Percentiles rank a stretch among this genome's conserved stretches.
These are phyloP conservation scores for Closterium sp. DNA, from an alignment of 139 green algal species.

Conservation along the genomic window DNA sequence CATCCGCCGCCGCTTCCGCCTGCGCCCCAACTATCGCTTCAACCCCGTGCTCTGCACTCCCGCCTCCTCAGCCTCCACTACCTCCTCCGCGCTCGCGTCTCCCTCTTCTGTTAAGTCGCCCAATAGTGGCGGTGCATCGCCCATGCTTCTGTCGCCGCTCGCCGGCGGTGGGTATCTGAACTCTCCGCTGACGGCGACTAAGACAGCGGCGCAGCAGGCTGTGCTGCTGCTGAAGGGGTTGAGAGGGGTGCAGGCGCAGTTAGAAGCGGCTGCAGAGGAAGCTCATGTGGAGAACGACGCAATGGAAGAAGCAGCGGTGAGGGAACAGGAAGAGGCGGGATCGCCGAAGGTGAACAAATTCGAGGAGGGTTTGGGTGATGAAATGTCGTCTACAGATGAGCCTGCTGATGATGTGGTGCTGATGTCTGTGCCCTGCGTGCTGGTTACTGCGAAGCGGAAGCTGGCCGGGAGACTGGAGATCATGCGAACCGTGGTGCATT, in stretches of 20 bases:
- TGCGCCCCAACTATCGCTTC: constrained; percentile 34
- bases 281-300: not conserved
- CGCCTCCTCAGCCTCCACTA: not conserved
- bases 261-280: not conserved
- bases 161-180: not conserved
- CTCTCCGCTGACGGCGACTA: not conserved
- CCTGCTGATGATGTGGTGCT: not conserved
- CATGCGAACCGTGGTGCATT: not conserved
- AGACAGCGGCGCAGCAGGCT: not conserved
- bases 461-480: constrained; percentile 27
- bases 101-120: not conserved
- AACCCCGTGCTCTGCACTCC: constrained; percentile 1
- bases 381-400: not conserved
- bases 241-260: not conserved
- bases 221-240: not conserved
- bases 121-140: not conserved
- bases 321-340: not conserved
- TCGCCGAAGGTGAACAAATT: not conserved
- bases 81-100: not conserved
- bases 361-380: not conserved
- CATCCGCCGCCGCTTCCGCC: constrained; percentile 8
- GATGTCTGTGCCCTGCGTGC: constrained; percentile 15
- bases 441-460: constrained; percentile 32
- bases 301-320: not conserved
- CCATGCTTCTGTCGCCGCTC: not conserved